Evolutionary conservation across 306 rosid genomes (phyloP).

Genomic region (Canavalia gladiata): DNA sequence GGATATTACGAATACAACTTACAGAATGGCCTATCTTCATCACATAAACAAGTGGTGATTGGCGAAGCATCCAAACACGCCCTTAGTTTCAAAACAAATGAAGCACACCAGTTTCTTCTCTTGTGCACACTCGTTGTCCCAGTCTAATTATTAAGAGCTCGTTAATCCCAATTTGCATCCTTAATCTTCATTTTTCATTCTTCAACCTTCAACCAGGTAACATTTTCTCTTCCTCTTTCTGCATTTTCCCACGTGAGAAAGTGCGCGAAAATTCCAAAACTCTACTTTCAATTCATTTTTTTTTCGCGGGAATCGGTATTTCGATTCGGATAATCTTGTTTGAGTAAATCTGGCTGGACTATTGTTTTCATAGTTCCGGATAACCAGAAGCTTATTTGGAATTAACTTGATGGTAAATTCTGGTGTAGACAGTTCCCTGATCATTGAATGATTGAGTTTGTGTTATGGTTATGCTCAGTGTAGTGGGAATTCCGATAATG

Average conservation of each 20-base stretch:
- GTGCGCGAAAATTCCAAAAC: background rate
- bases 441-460: background rate
- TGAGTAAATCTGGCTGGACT: conserved; percentile 2
- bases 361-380: background rate
- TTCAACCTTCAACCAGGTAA: conserved; percentile 38
- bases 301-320: conserved; percentile 40
- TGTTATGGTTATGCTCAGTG: conserved; percentile 33
- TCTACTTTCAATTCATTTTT: background rate
- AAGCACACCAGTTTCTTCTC: background rate
- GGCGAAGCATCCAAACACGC: conserved; percentile 26
- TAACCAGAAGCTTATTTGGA: background rate
- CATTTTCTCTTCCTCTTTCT: background rate
- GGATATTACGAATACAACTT: background rate
- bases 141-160: background rate
- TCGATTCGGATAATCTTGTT: background rate
- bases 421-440: background rate
- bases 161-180: conserved; percentile 16
- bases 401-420: conserved; percentile 8
- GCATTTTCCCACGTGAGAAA: background rate
- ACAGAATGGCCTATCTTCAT: background rate
- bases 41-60: background rate
- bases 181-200: conserved; percentile 20
- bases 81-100: conserved; percentile 14
- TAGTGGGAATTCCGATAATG: conserved; percentile 48
- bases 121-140: background rate